A percentile compares a stretch with the other conserved stretches of the same genome.
phyloP scores from a whole-genome alignment of 2,329 filamentous ascomycete species.

The Monosporascus ibericus region DNA sequence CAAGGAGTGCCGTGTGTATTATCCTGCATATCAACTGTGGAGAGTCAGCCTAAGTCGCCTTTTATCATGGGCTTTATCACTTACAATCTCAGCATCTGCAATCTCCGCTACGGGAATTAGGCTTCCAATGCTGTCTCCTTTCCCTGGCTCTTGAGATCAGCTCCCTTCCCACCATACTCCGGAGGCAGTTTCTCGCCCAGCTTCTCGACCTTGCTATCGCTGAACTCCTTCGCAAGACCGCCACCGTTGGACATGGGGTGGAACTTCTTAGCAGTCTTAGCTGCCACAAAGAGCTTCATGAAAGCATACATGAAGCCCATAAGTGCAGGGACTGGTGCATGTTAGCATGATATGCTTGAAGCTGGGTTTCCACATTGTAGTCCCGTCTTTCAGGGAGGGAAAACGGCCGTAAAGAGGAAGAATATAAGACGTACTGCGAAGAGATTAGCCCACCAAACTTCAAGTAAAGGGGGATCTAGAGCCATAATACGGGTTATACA shows the following conservation, averaged over 20 bases:
- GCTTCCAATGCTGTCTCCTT: conserved; percentile 18
- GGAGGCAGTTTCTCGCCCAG: conserved; percentile 63
- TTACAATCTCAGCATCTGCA: background rate
- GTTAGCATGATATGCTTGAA: background rate
- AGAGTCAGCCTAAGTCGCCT: too few relatives aligned
- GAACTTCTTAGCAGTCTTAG: conserved; percentile 72
- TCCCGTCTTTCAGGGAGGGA: background rate
- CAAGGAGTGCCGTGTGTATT: too few relatives aligned
- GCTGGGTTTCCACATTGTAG: too few relatives aligned
- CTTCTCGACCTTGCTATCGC: conserved; percentile 42
- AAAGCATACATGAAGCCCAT: conserved; percentile 83
- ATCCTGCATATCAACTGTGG: too few relatives aligned
- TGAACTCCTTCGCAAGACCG: conserved; percentile 56
- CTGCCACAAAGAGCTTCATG: conserved; percentile 69
- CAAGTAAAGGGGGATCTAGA: too few relatives aligned
- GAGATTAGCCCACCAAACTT: background rate
- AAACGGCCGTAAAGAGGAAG: background rate
- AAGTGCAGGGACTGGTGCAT: conserved; percentile 59
- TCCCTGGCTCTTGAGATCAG: conserved; percentile 29
- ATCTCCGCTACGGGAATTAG: too few relatives aligned
- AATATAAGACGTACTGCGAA: background rate
- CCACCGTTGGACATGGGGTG: conserved; percentile 70
- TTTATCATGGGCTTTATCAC: background rate
- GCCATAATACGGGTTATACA: background rate
- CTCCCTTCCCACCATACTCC: conserved; percentile 72